Base-by-base conservation (phyloP, 805 yeast genomes). In the Ogataea angusta region DNA sequence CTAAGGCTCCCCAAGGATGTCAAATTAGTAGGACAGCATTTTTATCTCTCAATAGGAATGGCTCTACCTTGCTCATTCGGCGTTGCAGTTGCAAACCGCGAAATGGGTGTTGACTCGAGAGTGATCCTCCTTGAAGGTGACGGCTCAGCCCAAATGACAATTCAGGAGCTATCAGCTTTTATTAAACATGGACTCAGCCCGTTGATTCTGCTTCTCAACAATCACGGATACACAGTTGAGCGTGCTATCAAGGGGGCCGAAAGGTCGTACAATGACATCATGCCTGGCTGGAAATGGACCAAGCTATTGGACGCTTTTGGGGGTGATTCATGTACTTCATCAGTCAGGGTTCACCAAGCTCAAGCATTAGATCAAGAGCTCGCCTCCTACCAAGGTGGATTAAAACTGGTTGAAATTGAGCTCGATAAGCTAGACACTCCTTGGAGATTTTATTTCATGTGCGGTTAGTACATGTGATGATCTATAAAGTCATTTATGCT, bases 131-230 rank as follows among this genome's bases (percentile, higher is more conserved):
- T 87, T 13, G 89, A 85, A 68, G 96, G 97, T 41, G 97, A 90
- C 60, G 97, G 97, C 1, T 82, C 95, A 2, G 91, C 96, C 2
- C 95, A 87, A 67, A 85, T 90, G 95, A 88, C 96, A 4, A 70
- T 84, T 40, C 96, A 90, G 69, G 97, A 90, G 57, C 35, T 60
- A 12, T 46, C 62, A 10, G 54, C 52, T 26, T 60, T 51, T 39
- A 46, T 49, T 38, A 42, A 57, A 30, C 34, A 45, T 30, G 21
- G 29, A 5, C 69, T 83, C 30, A 75, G 75, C 26, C 87, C 95
- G 16, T 76, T 82, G 30, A 72, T 90, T 19, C 75, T 89, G 51
- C 63, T 90, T 38, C 67, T 88, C 64, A 90, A 90, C 65, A 90
- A 90, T 63, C 74, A 75, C 42, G 97, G 97, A 1, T 90, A 90